phyloP scores from a whole-genome alignment of 768 basidiomycete species.

The Pholiota molesta region DNA sequence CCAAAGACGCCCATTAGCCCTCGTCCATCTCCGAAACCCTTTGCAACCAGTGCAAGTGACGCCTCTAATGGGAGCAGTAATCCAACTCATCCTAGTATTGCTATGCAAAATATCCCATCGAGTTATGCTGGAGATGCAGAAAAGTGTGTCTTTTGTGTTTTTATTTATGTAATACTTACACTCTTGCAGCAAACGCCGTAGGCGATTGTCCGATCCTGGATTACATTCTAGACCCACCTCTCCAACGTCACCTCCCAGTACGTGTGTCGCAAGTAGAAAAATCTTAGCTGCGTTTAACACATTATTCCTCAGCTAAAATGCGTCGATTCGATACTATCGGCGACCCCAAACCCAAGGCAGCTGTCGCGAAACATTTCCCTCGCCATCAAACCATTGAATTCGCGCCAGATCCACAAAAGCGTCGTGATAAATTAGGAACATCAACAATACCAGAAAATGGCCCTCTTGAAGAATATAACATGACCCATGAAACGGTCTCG shows the following conservation, averaged over 20 bases:
- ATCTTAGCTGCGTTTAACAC: neutral
- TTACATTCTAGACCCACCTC: conserved; percentile 35
- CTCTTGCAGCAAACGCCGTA: conserved; percentile 16
- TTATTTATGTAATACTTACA: neutral
- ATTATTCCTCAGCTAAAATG: conserved; percentile 29
- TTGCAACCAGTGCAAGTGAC: neutral
- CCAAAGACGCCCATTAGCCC: conserved; percentile 8
- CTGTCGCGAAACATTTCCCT: conserved; percentile 30
- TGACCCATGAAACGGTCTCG: neutral
- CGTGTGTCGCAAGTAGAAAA: conserved; percentile 10
- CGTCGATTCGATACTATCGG: conserved; percentile 41
- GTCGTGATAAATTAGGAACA: conserved; percentile 17
- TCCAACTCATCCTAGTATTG: neutral
- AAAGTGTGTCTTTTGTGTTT: conserved; percentile 17
- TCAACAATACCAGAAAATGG: neutral
- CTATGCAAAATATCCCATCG: neutral
- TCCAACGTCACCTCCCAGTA: conserved; percentile 30
- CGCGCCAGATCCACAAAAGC: conserved; percentile 34
- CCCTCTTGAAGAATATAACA: neutral
- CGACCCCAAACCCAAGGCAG: conserved; percentile 14
- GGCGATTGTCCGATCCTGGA: conserved; percentile 43
- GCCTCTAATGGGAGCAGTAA: neutral
- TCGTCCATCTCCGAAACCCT: conserved; percentile 1
- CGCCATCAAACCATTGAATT: conserved; percentile 46
- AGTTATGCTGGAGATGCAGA: conserved; percentile 22